Percentiles rank a stretch among this genome's conserved stretches.
These are phyloP conservation scores for Acanthamoeba sp. DNA, from an alignment of 208 protist genomes.

Conservation along the genomic window DNA sequence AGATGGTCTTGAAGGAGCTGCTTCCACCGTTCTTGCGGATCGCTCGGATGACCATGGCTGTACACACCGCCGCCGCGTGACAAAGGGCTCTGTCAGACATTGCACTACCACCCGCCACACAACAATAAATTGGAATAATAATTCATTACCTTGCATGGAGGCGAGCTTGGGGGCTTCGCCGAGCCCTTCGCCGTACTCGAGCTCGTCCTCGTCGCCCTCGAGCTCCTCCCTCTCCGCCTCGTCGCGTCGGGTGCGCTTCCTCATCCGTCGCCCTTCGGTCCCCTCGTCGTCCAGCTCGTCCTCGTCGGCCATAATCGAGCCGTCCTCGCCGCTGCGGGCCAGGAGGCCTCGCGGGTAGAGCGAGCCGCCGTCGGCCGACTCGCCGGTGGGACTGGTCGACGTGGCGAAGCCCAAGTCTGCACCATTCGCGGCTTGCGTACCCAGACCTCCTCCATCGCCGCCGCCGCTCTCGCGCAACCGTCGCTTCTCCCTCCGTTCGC, in stretches of 20 bases:
- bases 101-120: background rate
- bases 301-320: background rate
- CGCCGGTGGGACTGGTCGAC: background rate
- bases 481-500: background rate
- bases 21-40: conserved; percentile 63
- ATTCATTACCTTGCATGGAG: conserved; percentile 38
- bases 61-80: no score
- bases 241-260: background rate
- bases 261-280: background rate
- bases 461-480: background rate
- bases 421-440: background rate
- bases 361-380: background rate
- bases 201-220: conserved; percentile 1
- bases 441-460: background rate
- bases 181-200: conserved; percentile 26
- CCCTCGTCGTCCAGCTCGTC: background rate
- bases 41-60: conserved; percentile 39
- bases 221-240: background rate
- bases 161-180: conserved; percentile 42
- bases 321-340: background rate
- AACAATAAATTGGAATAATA: no score
- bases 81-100: background rate
- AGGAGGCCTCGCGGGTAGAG: background rate
- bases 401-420: background rate
- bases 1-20: conserved; percentile 45